A percentile compares a stretch with the other conserved stretches of the same genome.
These are phyloP conservation scores for Arthrocladium fulminans DNA, from an alignment of 2,329 filamentous ascomycete species.

Conservation along the genomic window DNA sequence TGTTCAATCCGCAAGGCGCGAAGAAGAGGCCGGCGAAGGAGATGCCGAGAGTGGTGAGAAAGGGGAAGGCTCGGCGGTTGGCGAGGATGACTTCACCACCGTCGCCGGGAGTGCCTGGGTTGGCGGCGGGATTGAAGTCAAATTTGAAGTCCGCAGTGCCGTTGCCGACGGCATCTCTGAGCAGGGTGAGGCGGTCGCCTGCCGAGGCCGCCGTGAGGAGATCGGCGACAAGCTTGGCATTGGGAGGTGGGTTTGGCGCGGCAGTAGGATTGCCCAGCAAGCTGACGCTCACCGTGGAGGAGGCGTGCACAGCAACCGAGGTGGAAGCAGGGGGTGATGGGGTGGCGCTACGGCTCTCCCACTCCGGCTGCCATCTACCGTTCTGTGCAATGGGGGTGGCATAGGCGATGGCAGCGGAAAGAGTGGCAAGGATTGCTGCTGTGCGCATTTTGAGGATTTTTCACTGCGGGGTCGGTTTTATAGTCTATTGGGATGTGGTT, in stretches of 20 bases:
- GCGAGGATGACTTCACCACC: constrained; percentile 25
- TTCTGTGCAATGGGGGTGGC: constrained; percentile 14
- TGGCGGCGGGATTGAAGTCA: constrained; percentile 23
- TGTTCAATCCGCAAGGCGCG: constrained; percentile 39
- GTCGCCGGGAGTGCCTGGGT: constrained; percentile 19
- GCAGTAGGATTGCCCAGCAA: constrained; percentile 14
- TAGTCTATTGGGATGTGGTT: background rate
- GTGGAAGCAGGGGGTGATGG: constrained; percentile 10
- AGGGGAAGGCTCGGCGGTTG: constrained; percentile 21
- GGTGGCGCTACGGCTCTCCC: constrained; percentile 6
- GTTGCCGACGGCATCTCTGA: constrained; percentile 15
- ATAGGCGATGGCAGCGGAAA: constrained; percentile 12
- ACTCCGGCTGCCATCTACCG: background rate
- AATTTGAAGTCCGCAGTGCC: constrained; percentile 21
- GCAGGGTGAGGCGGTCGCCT: constrained; percentile 17
- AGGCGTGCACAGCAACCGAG: background rate
- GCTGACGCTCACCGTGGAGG: constrained; percentile 2
- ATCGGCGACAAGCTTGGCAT: constrained; percentile 17
- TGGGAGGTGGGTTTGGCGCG: constrained; percentile 16
- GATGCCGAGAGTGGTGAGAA: constrained; percentile 21
- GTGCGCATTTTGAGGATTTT: constrained; percentile 16
- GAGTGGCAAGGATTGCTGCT: constrained; percentile 15
- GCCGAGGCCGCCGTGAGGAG: constrained; percentile 19
- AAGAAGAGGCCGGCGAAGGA: constrained; percentile 25
- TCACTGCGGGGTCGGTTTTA: constrained; percentile 1